Percentiles rank a stretch among this genome's conserved stretches.
Evolutionary conservation across 2,329 filamentous ascomycete genomes (phyloP).

Genomic region (Monosporascus sp.): DNA sequence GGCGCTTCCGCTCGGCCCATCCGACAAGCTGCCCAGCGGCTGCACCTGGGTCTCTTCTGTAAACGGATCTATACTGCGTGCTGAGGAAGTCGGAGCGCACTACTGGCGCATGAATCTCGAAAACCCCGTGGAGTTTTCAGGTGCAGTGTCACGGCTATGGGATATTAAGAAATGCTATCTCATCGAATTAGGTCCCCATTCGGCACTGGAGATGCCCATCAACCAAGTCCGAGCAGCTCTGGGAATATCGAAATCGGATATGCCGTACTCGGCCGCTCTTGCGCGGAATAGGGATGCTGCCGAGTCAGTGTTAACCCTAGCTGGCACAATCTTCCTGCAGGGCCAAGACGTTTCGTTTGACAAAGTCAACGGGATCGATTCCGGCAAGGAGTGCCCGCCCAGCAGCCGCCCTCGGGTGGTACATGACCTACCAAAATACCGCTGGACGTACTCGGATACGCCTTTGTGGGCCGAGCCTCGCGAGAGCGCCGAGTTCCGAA

Average conservation of each 20-base stretch:
- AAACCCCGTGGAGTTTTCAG: neutral
- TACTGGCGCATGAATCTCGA: neutral
- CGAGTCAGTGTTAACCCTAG: neutral
- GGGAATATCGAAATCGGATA: neutral
- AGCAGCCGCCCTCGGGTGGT: neutral
- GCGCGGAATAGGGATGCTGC: neutral
- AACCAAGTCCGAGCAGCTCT: neutral
- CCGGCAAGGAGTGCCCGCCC: neutral
- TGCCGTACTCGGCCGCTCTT: conserved; percentile 1
- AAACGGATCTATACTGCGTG: neutral
- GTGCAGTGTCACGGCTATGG: neutral
- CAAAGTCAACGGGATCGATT: neutral
- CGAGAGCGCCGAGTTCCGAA: neutral
- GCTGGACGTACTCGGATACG: neutral
- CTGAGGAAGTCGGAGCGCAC: neutral
- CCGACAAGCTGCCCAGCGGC: neutral
- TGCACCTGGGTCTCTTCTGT: neutral
- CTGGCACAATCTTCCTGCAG: neutral
- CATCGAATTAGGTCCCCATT: conserved; percentile 1
- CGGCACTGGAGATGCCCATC: conserved; percentile 1
- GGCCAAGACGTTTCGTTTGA: neutral
- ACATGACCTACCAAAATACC: neutral
- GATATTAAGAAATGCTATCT: neutral
- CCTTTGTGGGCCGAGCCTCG: neutral
- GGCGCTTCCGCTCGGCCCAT: neutral